These are phyloP conservation scores for Diplocarpon mali DNA, from an alignment of 2,329 filamentous ascomycete genomes.

Conservation along the genomic window DNA sequence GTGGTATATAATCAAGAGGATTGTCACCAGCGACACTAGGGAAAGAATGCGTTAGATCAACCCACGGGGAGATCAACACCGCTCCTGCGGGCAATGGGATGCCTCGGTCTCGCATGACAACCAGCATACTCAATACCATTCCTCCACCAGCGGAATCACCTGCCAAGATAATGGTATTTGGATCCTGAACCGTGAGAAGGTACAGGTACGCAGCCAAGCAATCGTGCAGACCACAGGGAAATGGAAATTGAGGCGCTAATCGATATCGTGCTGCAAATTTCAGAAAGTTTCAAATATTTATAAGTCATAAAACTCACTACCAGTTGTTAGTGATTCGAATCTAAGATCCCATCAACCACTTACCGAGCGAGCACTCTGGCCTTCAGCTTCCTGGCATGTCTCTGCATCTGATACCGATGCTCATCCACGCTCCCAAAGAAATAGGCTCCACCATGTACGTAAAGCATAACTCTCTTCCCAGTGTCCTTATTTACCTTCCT, in stretches of 20 bases:
- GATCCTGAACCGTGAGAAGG: constrained; percentile 64
- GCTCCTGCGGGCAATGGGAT: constrained; percentile 81
- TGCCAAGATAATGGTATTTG: constrained; percentile 73
- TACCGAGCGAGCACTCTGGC: constrained; percentile 71
- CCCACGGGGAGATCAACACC: constrained; percentile 89
- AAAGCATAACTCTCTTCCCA: constrained; percentile 73
- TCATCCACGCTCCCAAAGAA: constrained; percentile 94
- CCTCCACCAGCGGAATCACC: constrained; percentile 92
- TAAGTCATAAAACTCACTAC: constrained; percentile 15
- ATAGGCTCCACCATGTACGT: constrained; percentile 89
- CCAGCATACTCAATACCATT: constrained; percentile 73
- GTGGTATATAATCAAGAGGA: constrained; percentile 77
- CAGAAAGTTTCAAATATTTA: constrained; percentile 3
- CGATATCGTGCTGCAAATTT: constrained; percentile 54
- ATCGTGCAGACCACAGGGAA: constrained; percentile 85
- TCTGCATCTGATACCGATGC: constrained; percentile 95
- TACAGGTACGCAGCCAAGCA: constrained; percentile 82
- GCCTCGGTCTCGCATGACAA: constrained; percentile 70
- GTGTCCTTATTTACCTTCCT: constrained; percentile 50
- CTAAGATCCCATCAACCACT: constrained; percentile 14
- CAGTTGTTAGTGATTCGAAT: constrained; percentile 6
- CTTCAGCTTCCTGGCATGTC: constrained; percentile 88
- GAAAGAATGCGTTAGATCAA: constrained; percentile 90
- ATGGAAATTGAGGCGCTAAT: constrained; percentile 86
- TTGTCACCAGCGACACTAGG: constrained; percentile 70